These are phyloP conservation scores for Aquilaria agallochum DNA, from an alignment of 441 rosid genomes.

Conservation along the genomic window DNA sequence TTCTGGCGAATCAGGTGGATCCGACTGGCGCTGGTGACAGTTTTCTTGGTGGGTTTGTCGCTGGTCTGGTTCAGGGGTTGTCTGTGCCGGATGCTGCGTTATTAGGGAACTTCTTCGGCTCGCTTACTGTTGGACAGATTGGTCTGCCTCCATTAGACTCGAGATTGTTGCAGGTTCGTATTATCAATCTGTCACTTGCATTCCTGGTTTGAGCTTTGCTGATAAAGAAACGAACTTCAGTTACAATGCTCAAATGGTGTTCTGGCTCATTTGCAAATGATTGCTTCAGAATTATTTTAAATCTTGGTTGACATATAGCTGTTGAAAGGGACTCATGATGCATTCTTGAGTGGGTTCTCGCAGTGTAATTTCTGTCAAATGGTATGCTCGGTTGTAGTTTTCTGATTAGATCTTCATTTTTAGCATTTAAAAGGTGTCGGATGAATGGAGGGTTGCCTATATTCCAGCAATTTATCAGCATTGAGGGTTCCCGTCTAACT, in stretches of 20 bases:
- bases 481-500: too few relatives aligned
- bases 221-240: neutral
- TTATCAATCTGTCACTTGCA: neutral
- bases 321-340: too few relatives aligned
- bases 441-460: too few relatives aligned
- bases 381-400: too few relatives aligned
- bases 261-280: neutral
- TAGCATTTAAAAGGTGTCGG: too few relatives aligned
- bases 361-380: too few relatives aligned
- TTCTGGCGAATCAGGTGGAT: constrained; percentile 71
- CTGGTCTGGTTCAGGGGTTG: constrained; percentile 75
- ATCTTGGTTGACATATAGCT: too few relatives aligned
- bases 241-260: neutral
- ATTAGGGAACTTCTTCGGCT: constrained; percentile 84
- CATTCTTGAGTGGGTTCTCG: too few relatives aligned
- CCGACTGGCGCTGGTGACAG: constrained; percentile 98
- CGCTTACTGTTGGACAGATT: constrained; percentile 75
- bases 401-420: too few relatives aligned
- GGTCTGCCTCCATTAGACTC: constrained; percentile 74
- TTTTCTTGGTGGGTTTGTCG: constrained; percentile 72
- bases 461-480: too few relatives aligned
- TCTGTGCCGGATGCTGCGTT: constrained; percentile 79
- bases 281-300: too few relatives aligned
- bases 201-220: neutral
- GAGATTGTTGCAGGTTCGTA: constrained; percentile 60